Conservation (phyloP, 2,329 filamentous ascomycete genomes). For the Nigrospora oryzae region DNA sequence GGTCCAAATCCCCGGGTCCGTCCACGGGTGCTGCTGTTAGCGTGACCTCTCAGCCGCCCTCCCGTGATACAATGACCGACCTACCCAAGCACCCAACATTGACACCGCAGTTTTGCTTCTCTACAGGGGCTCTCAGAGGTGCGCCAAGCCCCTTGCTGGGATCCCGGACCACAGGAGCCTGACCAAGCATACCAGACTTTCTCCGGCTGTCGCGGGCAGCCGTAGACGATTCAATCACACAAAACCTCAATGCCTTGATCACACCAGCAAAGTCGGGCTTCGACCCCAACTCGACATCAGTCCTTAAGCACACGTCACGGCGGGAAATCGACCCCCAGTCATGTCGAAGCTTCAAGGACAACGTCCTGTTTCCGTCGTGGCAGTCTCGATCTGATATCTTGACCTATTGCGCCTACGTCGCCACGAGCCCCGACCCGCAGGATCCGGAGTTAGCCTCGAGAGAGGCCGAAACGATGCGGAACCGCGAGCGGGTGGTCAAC, state of each 20-base stretch:
- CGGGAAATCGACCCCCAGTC: constrained; percentile 50
- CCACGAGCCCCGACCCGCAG: constrained; percentile 76
- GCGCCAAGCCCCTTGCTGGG: constrained; percentile 10
- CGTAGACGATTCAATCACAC: constrained; percentile 88
- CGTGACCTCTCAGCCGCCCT: constrained; percentile 9
- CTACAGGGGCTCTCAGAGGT: constrained; percentile 62
- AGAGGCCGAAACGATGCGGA: constrained; percentile 60
- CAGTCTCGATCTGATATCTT: constrained; percentile 73
- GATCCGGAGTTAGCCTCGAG: constrained; percentile 69
- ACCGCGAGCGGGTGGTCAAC: constrained; percentile 68
- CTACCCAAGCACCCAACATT: constrained; percentile 41
- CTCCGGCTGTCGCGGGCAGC: constrained; percentile 74
- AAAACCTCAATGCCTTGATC: constrained; percentile 83
- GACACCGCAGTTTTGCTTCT: constrained; percentile 73
- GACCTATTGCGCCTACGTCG: constrained; percentile 82
- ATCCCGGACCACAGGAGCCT: constrained; percentile 1
- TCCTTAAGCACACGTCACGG: constrained; percentile 42
- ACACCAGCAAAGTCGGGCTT: constrained; percentile 67
- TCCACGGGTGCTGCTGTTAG: constrained; percentile 24
- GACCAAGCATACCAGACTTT: constrained; percentile 57
- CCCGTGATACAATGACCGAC: constrained; percentile 34
- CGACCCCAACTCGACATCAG: constrained; percentile 68
- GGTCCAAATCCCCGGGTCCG: constrained; percentile 32
- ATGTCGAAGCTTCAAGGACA: constrained; percentile 66
- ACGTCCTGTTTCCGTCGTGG: constrained; percentile 84